Evolutionary conservation across 2,329 filamentous ascomycete species (phyloP).

Genomic region (Daldinia sp.): DNA sequence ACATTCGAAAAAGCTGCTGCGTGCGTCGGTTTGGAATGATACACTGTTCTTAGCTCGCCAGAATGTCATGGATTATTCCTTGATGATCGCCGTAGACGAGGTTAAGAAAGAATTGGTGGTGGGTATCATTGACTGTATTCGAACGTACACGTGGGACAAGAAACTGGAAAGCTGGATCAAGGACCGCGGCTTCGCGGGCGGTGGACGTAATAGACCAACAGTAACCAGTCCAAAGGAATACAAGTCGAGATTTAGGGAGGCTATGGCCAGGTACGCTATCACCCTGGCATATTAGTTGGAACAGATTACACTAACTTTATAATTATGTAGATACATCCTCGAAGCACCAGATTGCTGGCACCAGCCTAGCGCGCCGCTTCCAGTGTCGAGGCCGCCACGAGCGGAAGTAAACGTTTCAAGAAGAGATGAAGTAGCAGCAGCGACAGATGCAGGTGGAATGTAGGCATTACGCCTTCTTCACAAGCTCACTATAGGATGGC

Average conservation of each 20-base stretch:
- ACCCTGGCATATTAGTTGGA: not conserved
- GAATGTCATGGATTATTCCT: slow-evolving; percentile 98
- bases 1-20: slow-evolving; percentile 92
- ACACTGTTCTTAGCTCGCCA: slow-evolving; percentile 93
- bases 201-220: slow-evolving; percentile 84
- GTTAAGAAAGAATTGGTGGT: slow-evolving; percentile 89
- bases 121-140: slow-evolving; percentile 97
- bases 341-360: slow-evolving; percentile 81
- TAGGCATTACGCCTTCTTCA: slow-evolving; percentile 19
- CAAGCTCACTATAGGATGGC: not conserved
- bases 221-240: slow-evolving; percentile 98
- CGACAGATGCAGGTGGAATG: slow-evolving; percentile 4
- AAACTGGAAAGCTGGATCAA: slow-evolving; percentile 99
- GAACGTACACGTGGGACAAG: slow-evolving; percentile 99
- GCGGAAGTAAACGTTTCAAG: slow-evolving; percentile 32
- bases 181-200: slow-evolving; percentile 83
- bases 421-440: slow-evolving; percentile 36
- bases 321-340: slow-evolving; percentile 67
- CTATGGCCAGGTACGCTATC: slow-evolving; percentile 80
- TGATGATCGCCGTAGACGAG: slow-evolving; percentile 98
- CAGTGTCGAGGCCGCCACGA: slow-evolving; percentile 38
- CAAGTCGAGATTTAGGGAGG: slow-evolving; percentile 92
- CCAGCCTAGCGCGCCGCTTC: slow-evolving; percentile 60
- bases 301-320: slow-evolving; percentile 18
- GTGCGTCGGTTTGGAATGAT: slow-evolving; percentile 95